Conservation (phyloP, 2,329 filamentous ascomycete genomes). For the Rasamsonia emersonii region DNA sequence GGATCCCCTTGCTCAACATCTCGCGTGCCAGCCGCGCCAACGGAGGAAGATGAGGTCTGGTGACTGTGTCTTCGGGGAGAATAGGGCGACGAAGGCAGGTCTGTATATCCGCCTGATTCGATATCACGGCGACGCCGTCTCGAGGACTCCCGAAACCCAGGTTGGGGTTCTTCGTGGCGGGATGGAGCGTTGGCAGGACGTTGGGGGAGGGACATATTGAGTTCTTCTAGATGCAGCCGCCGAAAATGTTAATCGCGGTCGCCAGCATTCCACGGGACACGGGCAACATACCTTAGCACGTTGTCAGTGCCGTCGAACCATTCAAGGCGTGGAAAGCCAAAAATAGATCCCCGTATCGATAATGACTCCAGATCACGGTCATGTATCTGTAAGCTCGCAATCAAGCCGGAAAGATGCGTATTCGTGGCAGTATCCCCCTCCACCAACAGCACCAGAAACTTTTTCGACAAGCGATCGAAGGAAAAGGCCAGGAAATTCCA, state of each 20-base stretch:
- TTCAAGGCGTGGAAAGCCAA: no score
- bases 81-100: constrained; percentile 24
- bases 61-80: constrained; percentile 32
- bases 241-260: constrained; percentile 7
- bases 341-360: not conserved
- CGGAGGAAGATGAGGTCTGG: constrained; percentile 38
- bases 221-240: constrained; percentile 6
- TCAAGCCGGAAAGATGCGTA: no score
- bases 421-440: not conserved
- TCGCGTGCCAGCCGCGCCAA: constrained; percentile 21
- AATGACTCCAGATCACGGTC: not conserved
- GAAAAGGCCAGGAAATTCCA: no score
- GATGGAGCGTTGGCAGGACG: constrained; percentile 57
- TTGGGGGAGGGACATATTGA: constrained; percentile 44
- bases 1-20: constrained; percentile 45
- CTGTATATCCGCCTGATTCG: constrained; percentile 51
- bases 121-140: constrained; percentile 62
- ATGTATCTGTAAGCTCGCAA: no score
- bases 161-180: constrained; percentile 50
- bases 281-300: constrained; percentile 5
- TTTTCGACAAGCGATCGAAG: no score
- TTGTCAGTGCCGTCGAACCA: constrained; percentile 1
- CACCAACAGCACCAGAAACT: not conserved
- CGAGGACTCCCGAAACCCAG: constrained; percentile 59
- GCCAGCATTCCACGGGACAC: constrained; percentile 8